Conservation (phyloP, 192 early-diverging fungal species). For the Umbelopsis isabellina region DNA sequence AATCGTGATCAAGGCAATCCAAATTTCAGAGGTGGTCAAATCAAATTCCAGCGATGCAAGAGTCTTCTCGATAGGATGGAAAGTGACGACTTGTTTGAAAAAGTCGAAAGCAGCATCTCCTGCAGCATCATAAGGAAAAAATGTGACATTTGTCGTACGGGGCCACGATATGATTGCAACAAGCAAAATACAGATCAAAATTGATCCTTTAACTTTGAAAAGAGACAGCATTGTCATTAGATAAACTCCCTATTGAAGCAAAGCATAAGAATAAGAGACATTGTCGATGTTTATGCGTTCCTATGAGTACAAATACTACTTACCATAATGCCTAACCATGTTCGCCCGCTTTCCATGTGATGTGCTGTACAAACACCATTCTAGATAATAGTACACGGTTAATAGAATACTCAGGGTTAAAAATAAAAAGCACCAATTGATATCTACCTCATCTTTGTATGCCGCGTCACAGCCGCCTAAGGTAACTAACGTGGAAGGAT, state of each 20-base stretch:
- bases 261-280: conserved; percentile 60
- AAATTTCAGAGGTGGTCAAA: conserved; percentile 59
- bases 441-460: conserved; percentile 8
- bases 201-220: conserved; percentile 69
- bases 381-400: conserved; percentile 33
- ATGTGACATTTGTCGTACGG: conserved; percentile 67
- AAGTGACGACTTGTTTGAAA: conserved; percentile 65
- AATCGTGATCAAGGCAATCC: conserved; percentile 82
- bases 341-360: conserved; percentile 68
- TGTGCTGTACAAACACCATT: conserved; percentile 59
- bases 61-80: conserved; percentile 37
- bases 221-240: conserved; percentile 56
- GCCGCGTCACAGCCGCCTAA: not conserved
- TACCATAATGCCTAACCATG: conserved; percentile 51
- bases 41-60: conserved; percentile 67
- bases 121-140: conserved; percentile 67
- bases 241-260: conserved; percentile 2
- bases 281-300: not conserved
- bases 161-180: conserved; percentile 80
- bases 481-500: conserved; percentile 67
- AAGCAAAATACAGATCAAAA: conserved; percentile 71
- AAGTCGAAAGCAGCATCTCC: conserved; percentile 69
- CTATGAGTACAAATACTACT: not conserved
- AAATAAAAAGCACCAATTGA: not conserved
- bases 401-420: not conserved